Conservation (phyloP, 345 rosid species). For the Linum lewisii region DNA sequence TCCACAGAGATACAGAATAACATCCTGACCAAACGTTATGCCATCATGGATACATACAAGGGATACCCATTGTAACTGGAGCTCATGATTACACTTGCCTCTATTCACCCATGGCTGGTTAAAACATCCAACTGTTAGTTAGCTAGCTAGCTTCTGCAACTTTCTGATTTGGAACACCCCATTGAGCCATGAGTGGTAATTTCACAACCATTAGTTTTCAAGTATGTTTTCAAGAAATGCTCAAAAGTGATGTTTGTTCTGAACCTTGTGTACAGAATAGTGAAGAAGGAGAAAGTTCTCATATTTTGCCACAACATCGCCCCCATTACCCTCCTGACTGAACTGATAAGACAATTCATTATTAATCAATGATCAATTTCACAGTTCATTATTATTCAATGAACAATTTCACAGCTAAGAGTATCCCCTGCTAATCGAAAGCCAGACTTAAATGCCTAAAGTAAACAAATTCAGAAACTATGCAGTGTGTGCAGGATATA, state of each 20-base stretch:
- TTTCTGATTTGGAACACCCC: too few relatives aligned
- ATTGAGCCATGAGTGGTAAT: too few relatives aligned
- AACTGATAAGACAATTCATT: too few relatives aligned
- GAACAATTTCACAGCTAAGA: too few relatives aligned
- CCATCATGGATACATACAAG: slow-evolving; percentile 40
- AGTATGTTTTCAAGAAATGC: slow-evolving; percentile 51
- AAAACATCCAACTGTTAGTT: slow-evolving; percentile 62
- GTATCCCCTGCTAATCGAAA: too few relatives aligned
- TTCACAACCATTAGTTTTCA: slow-evolving; percentile 45
- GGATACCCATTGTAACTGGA: slow-evolving; percentile 85
- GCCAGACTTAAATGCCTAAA: too few relatives aligned
- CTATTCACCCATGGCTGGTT: slow-evolving; percentile 82
- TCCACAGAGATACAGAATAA: slow-evolving; percentile 60
- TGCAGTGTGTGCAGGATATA: too few relatives aligned
- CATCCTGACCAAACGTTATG: slow-evolving; percentile 49
- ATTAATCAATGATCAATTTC: too few relatives aligned
- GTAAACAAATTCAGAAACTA: too few relatives aligned
- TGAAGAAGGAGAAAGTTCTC: slow-evolving; percentile 61
- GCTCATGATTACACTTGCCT: slow-evolving; percentile 73
- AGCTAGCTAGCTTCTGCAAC: too few relatives aligned
- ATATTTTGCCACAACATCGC: slow-evolving; percentile 95
- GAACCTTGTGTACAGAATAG: slow-evolving; percentile 67
- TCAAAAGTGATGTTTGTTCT: slow-evolving; percentile 88
- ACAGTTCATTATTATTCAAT: too few relatives aligned
- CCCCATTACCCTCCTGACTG: slow-evolving; percentile 56